A percentile compares a stretch with the other conserved stretches of the same genome.
Evolutionary conservation across 176 grass and related monocot species (phyloP).

Genomic region (Musa itinerans): DNA sequence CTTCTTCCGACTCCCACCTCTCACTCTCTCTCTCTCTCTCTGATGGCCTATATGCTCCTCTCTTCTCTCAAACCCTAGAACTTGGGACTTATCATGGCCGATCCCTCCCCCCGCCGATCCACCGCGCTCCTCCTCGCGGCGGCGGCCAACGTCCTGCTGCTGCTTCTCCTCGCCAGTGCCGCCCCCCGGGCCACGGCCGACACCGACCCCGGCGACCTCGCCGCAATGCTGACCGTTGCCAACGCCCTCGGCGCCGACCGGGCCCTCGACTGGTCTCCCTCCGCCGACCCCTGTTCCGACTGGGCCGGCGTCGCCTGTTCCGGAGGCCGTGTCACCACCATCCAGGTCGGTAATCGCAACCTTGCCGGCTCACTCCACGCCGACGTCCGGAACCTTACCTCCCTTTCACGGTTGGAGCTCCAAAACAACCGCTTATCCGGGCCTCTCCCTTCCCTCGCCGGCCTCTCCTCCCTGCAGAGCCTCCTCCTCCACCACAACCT

Average conservation of each 20-base stretch:
- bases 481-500: conserved; percentile 22
- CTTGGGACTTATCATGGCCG: neutral
- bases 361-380: conserved; percentile 3
- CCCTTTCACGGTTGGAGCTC: conserved; percentile 15
- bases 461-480: neutral
- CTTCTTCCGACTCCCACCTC: too few species aligned
- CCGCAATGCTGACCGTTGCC: conserved; percentile 29
- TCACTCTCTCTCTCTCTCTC: neutral
- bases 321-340: conserved; percentile 10
- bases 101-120: neutral
- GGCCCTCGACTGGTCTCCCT: conserved; percentile 21
- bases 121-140: neutral
- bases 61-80: neutral
- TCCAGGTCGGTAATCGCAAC: conserved; percentile 9
- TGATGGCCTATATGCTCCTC: too few species aligned
- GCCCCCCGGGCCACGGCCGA: neutral
- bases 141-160: neutral
- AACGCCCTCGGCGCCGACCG: conserved; percentile 3
- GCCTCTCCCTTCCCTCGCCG: conserved; percentile 10
- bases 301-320: conserved; percentile 26
- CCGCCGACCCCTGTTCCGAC: conserved; percentile 26
- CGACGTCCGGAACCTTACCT: conserved; percentile 12
- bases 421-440: conserved; percentile 11
- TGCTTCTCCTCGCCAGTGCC: neutral
- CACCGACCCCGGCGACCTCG: conserved; percentile 16